Conservation (phyloP, 306 rosid species). For the Begonia fuchsioides region DNA sequence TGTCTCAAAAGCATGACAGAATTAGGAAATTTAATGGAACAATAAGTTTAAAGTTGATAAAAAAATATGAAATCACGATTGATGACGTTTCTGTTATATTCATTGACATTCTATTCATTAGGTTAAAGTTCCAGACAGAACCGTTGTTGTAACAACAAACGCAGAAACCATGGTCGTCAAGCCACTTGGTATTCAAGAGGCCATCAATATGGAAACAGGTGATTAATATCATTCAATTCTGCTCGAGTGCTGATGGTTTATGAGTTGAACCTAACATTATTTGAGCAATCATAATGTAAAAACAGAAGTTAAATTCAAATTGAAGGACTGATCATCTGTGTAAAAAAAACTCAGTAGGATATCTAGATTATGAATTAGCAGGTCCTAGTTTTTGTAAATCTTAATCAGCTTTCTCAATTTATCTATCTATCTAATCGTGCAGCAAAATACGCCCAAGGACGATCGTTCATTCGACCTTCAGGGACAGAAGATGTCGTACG, state of each 20-base stretch:
- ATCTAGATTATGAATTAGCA: too few relatives aligned
- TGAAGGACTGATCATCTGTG: too few relatives aligned
- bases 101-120: constrained; percentile 7
- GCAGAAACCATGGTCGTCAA: constrained; percentile 79
- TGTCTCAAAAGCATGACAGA: too few relatives aligned
- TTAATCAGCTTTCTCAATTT: too few relatives aligned
- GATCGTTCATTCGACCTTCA: constrained; percentile 87
- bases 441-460: constrained; percentile 57
- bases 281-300: too few relatives aligned
- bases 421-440: constrained; percentile 8
- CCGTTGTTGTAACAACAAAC: constrained; percentile 55
- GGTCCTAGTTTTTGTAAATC: too few relatives aligned
- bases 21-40: neutral
- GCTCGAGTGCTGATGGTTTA: too few relatives aligned
- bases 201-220: constrained; percentile 64
- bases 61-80: neutral
- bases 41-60: neutral
- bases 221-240: neutral
- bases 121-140: constrained; percentile 78
- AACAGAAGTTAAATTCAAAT: too few relatives aligned
- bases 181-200: constrained; percentile 72
- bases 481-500: constrained; percentile 95
- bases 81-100: neutral
- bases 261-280: too few relatives aligned
- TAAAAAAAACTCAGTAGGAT: too few relatives aligned